Evolutionary conservation across 257 asterid species (phyloP).

Genomic region (Fraxinus quadrangulata): DNA sequence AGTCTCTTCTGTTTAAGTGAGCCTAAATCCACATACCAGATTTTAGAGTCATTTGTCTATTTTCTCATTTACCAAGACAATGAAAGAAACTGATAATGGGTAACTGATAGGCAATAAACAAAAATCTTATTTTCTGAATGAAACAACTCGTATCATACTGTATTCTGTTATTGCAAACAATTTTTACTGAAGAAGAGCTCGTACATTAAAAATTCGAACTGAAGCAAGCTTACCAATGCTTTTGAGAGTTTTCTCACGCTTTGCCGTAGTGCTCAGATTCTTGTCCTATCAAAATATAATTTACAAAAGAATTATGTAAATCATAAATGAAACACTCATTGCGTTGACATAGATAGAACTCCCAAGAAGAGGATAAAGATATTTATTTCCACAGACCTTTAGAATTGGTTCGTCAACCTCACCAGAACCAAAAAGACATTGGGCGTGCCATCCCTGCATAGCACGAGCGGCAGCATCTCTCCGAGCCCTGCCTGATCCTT

Average conservation of each 20-base stretch:
- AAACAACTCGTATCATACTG: not conserved
- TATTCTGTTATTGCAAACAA: not conserved
- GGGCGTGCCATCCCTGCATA: slow-evolving; percentile 62
- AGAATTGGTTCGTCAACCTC: slow-evolving; percentile 40
- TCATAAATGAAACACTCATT: not conserved
- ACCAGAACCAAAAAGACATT: slow-evolving; percentile 38
- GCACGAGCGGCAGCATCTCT: slow-evolving; percentile 60
- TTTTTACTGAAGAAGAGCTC: not conserved
- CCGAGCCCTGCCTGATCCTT: slow-evolving; percentile 54
- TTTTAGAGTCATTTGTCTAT: not conserved
- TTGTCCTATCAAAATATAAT: slow-evolving; percentile 37
- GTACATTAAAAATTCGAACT: not conserved
- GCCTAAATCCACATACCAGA: slow-evolving; percentile 36
- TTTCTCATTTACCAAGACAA: slow-evolving; percentile 24
- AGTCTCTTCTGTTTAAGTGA: slow-evolving; percentile 57
- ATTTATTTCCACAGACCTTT: slow-evolving; percentile 24
- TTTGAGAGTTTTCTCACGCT: slow-evolving; percentile 55
- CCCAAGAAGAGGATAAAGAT: not conserved
- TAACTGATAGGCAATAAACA: slow-evolving; percentile 17
- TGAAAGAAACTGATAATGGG: not conserved
- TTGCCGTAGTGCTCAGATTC: slow-evolving; percentile 34
- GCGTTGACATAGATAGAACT: not conserved
- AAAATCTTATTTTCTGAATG: not conserved
- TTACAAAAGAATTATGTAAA: not conserved
- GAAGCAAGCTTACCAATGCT: slow-evolving; percentile 43